Evolutionary conservation across 495 filamentous ascomycete species (phyloP).

Genomic region (Penicillium subrubescens): DNA sequence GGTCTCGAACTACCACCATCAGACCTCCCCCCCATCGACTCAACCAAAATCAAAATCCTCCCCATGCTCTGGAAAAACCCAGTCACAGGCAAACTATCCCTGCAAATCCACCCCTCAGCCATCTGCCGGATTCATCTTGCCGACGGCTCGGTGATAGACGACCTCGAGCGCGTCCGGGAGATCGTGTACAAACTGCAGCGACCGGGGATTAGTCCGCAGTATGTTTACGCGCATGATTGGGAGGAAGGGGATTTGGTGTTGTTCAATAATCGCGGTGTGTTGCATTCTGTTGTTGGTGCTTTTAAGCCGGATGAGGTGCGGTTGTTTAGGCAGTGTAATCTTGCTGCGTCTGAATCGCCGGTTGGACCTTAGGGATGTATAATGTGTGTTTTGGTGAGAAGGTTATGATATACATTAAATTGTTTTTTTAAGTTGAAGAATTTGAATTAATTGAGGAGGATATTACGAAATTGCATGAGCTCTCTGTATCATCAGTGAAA

Average conservation of each 20-base stretch:
- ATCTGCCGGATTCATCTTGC: conserved; percentile 63
- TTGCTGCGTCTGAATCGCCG: conserved; percentile 52
- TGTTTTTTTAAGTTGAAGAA: too few relatives aligned
- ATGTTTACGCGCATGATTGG: conserved; percentile 76
- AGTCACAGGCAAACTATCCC: conserved; percentile 63
- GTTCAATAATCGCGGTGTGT: conserved; percentile 71
- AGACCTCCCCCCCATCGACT: conserved; percentile 63
- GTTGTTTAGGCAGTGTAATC: conserved; percentile 75
- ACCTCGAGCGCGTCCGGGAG: conserved; percentile 64
- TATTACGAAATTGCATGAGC: not conserved
- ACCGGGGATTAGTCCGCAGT: conserved; percentile 66
- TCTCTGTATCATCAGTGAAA: not conserved
- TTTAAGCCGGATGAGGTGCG: conserved; percentile 71
- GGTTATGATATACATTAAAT: not conserved
- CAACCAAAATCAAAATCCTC: conserved; percentile 65
- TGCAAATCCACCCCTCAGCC: conserved; percentile 71
- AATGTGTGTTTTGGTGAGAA: not conserved
- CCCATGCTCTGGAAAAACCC: conserved; percentile 77
- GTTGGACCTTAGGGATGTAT: conserved; percentile 19
- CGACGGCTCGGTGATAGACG: conserved; percentile 66
- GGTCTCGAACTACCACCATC: conserved; percentile 55
- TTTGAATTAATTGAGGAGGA: not conserved
- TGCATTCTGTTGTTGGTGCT: conserved; percentile 73
- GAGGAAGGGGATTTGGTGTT: conserved; percentile 71
- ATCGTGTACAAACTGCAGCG: conserved; percentile 68